Base-by-base conservation (phyloP, 1,284 basidiomycete species). In the Afroboletus lepidellus region DNA sequence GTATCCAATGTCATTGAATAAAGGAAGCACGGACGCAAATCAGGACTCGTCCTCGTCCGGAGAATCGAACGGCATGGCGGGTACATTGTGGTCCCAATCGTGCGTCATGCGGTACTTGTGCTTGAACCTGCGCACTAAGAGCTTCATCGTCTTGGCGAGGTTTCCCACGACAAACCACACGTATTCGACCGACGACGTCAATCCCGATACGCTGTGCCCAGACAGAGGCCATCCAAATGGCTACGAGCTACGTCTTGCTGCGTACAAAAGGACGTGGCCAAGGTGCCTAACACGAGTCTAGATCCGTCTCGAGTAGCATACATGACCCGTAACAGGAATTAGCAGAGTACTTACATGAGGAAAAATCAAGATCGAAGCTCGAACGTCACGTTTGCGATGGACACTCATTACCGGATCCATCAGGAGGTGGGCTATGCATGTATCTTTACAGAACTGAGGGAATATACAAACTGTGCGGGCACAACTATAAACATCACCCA, bases 111-210 rank as follows among this genome's bases (percentile, higher is more conserved):
- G 83, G 63, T 98, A 98, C 70, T 97, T 98, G 50, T 87, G 85
- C 66, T 97, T 97, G 80, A 98, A 99, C 0, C 91, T 90, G 45
- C 82, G 83, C 51, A 99, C 83, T 76, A 98, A 98, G 25, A 87
- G 72, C 63, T 87, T 87, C 91, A 98, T 97, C 12, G 90, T 90
- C 69, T 97, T 91, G 6, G 83, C 80, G 21, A 98, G 80, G 59
- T 91, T 90, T 57, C 99, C 93, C 3, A 50, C 34, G 41, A 37
- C 53, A 59, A 64, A 65, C 11, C n/a, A n/a, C n/a, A n/a, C n/a
- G n/a, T n/a, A n/a, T n/a, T n/a, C n/a, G n/a, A 30, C 29, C 12
- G 45, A 56, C 9, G 49, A 54, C 20, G 45, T 47, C 48, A 55
- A 53, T 15, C 58, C 57, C 25, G 60, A 60, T 16, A 52, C 55